A percentile compares a stretch with the other conserved stretches of the same genome.
Evolutionary conservation across 192 early-diverging fungal species (phyloP).

Genomic region (Backusella morwellensis): DNA sequence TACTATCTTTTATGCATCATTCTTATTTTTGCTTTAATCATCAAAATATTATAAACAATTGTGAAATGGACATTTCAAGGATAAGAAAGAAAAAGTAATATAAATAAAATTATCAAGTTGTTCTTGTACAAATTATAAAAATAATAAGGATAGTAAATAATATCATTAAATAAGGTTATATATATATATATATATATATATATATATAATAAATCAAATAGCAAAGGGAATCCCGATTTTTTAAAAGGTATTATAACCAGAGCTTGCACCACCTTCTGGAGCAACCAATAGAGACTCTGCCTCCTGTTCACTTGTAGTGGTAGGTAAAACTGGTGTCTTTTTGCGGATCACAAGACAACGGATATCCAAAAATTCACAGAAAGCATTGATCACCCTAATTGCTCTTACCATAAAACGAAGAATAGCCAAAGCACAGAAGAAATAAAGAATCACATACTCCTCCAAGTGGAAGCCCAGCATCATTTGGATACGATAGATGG

Average conservation of each 20-base stretch:
- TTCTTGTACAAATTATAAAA: not conserved
- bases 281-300: not conserved
- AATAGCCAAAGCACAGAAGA: slow-evolving; percentile 63
- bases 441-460: slow-evolving; percentile 67
- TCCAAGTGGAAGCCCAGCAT: slow-evolving; percentile 34
- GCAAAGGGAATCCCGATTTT: not conserved
- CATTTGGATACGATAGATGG: slow-evolving; percentile 38
- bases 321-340: not conserved
- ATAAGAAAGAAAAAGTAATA: not conserved
- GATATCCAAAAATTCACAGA: slow-evolving; percentile 84
- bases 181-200: not conserved
- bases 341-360: slow-evolving; percentile 59
- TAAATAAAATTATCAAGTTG: not conserved
- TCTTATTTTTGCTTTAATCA: not conserved
- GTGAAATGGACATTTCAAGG: not conserved
- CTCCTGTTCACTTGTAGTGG: not conserved
- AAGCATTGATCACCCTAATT: slow-evolving; percentile 78
- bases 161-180: not conserved
- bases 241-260: slow-evolving; percentile 6
- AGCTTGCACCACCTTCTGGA: not conserved
- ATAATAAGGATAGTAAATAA: not conserved
- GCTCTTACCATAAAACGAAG: slow-evolving; percentile 82
- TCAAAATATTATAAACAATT: not conserved
- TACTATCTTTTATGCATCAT: not conserved
- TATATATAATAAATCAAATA: not conserved